phyloP scores from a whole-genome alignment of 2,329 filamentous ascomycete genomes.

The Neopestalotiopsis sp. region DNA sequence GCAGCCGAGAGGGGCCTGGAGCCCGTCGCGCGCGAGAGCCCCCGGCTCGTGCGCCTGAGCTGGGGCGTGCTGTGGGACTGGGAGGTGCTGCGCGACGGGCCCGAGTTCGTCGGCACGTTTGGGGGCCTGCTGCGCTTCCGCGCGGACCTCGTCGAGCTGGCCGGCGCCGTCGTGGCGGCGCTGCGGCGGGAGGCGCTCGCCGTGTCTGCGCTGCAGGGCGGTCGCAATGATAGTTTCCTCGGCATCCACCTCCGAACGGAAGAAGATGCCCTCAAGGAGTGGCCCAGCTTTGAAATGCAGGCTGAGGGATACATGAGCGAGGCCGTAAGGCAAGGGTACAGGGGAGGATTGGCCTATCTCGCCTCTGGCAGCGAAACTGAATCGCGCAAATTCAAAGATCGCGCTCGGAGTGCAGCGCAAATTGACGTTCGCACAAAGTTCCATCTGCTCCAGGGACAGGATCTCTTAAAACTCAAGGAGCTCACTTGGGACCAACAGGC shows the following conservation, averaged over 20 bases:
- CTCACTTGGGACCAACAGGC: conserved; percentile 50
- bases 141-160: conserved; percentile 34
- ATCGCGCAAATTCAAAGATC: conserved; percentile 37
- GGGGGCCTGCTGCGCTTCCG: conserved; percentile 48
- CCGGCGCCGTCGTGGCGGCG: conserved; percentile 23
- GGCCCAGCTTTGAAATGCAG: conserved; percentile 49
- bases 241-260: conserved; percentile 53
- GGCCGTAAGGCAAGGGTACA: conserved; percentile 35
- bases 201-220: conserved; percentile 22
- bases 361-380: conserved; percentile 50
- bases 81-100: conserved; percentile 49
- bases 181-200: conserved; percentile 30
- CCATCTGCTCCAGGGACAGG: conserved; percentile 34
- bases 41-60: conserved; percentile 40
- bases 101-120: conserved; percentile 48
- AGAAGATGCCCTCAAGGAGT: conserved; percentile 46
- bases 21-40: conserved; percentile 28
- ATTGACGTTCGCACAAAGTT: conserved; percentile 43
- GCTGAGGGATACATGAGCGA: conserved; percentile 41
- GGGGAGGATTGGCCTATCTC: conserved; percentile 42
- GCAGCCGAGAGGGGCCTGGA: conserved; percentile 24
- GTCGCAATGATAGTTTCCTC: conserved; percentile 29
- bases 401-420: conserved; percentile 31
- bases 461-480: conserved; percentile 33
- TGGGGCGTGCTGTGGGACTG: conserved; percentile 51